These are phyloP conservation scores for Phyllostachys edulis DNA, from an alignment of 176 grass and related monocot species.

Conservation along the genomic window DNA sequence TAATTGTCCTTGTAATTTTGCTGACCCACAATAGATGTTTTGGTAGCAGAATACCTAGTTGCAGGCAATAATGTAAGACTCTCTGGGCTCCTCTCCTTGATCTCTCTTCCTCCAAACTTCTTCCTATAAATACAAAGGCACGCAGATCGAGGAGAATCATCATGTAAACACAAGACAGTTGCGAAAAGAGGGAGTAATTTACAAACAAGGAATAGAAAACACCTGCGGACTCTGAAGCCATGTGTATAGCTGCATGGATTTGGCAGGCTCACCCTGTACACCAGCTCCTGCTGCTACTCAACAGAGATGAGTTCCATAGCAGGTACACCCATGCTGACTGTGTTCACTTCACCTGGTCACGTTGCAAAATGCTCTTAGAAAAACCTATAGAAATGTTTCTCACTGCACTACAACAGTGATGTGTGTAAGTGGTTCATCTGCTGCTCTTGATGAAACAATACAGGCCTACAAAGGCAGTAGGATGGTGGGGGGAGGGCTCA, in stretches of 20 bases:
- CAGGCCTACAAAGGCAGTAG: conserved; percentile 75
- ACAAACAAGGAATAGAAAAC: conserved; percentile 13
- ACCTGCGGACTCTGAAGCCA: conserved; percentile 36
- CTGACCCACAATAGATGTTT: conserved; percentile 47
- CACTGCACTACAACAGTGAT: background rate
- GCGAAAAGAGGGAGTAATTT: conserved; percentile 4
- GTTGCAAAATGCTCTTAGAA: background rate
- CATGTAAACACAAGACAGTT: conserved; percentile 35
- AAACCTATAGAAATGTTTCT: background rate
- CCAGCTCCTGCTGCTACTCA: conserved; percentile 70
- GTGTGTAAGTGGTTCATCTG: background rate
- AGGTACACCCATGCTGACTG: conserved; percentile 35
- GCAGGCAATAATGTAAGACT: conserved; percentile 36
- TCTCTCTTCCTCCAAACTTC: conserved; percentile 8
- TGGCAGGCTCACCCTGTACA: conserved; percentile 86
- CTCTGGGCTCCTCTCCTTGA: conserved; percentile 22
- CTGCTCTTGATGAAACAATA: conserved; percentile 7
- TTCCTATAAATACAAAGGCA: conserved; percentile 55
- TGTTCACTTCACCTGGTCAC: background rate
- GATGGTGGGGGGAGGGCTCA: conserved; percentile 82
- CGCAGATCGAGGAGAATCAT: conserved; percentile 10
- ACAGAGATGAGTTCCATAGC: conserved; percentile 86
- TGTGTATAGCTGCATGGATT: conserved; percentile 95
- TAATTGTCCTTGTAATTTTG: conserved; percentile 44
- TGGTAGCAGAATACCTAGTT: conserved; percentile 22